A percentile compares a stretch with the other conserved stretches of the same genome.
Evolutionary conservation across 2,329 filamentous ascomycete species (phyloP).

Genomic region (Trichoderma lentiforme): DNA sequence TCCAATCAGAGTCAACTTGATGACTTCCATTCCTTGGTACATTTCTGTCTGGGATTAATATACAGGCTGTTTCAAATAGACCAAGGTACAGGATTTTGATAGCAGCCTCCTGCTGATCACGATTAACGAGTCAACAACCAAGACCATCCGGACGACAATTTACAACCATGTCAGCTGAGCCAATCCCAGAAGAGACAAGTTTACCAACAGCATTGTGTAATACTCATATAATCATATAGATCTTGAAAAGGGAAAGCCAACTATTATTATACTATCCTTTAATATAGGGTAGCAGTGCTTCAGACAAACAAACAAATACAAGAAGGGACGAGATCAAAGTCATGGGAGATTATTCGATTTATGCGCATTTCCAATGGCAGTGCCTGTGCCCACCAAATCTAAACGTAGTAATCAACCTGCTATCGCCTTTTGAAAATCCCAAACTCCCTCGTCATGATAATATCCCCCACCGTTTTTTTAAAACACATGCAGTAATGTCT

Average conservation of each 20-base stretch:
- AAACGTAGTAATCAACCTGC: not conserved
- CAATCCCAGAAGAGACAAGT: not conserved
- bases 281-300: not conserved
- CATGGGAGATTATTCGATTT: not conserved
- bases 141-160: not conserved
- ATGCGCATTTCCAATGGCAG: slow-evolving; percentile 5
- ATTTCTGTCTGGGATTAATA: not conserved
- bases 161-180: not conserved
- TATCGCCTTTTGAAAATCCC: not conserved
- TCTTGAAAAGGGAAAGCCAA: not conserved
- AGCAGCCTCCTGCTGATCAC: not conserved
- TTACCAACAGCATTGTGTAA: too few relatives aligned
- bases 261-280: not conserved
- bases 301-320: not conserved
- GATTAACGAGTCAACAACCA: not conserved
- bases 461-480: not conserved
- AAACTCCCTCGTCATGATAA: not conserved
- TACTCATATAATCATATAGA: not conserved
- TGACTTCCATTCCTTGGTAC: not conserved
- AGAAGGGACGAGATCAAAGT: not conserved
- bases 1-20: not conserved
- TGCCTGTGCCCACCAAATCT: not conserved
- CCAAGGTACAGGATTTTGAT: not conserved
- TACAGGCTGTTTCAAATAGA: not conserved
- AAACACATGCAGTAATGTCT: not conserved